Evolutionary conservation across 2,329 filamentous ascomycete genomes (phyloP).

Genomic region (Cordyceps cateniannulata): DNA sequence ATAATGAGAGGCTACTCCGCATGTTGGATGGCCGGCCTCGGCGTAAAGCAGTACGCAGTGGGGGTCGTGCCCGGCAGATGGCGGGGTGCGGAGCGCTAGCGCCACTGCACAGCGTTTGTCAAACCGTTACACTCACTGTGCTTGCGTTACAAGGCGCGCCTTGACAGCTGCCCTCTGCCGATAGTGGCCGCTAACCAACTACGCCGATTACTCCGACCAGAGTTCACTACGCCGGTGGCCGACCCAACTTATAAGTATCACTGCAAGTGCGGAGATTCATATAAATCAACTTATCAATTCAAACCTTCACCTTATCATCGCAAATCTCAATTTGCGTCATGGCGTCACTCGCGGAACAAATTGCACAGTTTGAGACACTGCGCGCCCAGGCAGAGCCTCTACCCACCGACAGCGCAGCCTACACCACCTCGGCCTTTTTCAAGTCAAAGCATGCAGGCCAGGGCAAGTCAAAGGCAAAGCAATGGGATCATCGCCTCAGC

Average conservation of each 20-base stretch:
- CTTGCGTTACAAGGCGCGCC: not conserved
- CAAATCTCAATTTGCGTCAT: not conserved
- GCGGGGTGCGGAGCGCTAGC: not conserved
- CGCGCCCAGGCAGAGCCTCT: slow-evolving; percentile 10
- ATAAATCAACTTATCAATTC: not conserved
- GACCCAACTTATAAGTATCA: slow-evolving; percentile 4
- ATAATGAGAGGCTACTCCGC: slow-evolving; percentile 1
- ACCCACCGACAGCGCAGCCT: slow-evolving; percentile 11
- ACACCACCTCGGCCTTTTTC: slow-evolving; percentile 10
- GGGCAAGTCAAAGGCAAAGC: slow-evolving; percentile 4
- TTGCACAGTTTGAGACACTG: slow-evolving; percentile 5
- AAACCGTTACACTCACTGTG: not conserved
- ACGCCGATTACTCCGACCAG: slow-evolving; percentile 11
- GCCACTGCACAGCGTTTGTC: not conserved
- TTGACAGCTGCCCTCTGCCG: not conserved
- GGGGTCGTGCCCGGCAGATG: not conserved
- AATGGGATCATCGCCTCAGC: slow-evolving; percentile 3
- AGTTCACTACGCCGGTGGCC: not conserved
- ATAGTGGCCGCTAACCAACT: not conserved
- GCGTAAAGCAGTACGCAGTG: not conserved
- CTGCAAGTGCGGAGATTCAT: not conserved
- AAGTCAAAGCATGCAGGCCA: slow-evolving; percentile 10
- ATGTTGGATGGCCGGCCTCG: slow-evolving; percentile 4
- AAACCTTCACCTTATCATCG: not conserved
- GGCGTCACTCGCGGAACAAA: slow-evolving; percentile 9